These are phyloP conservation scores for Leishmania guyanensis DNA, from an alignment of 208 protist species.

Conservation along the genomic window DNA sequence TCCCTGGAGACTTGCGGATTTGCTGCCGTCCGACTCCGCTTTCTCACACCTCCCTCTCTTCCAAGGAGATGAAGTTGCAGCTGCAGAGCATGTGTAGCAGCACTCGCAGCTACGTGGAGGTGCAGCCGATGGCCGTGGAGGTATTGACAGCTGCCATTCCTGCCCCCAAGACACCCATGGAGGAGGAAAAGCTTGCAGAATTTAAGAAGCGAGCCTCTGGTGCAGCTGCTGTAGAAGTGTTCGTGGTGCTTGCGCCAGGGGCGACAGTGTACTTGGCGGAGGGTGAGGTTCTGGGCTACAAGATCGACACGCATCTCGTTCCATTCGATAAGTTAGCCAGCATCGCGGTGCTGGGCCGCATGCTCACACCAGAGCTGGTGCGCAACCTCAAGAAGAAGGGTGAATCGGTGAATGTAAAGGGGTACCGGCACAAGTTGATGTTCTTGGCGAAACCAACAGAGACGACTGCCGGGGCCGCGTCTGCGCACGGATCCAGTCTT, in stretches of 20 bases:
- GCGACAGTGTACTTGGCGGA: constrained; percentile 34
- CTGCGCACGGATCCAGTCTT: not conserved
- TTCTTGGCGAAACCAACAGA: constrained; percentile 7
- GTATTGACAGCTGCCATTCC: constrained; percentile 12
- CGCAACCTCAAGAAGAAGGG: constrained; percentile 2
- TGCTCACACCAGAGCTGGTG: constrained; percentile 31
- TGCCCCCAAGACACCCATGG: constrained; percentile 1
- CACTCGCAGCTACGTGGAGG: constrained; percentile 35
- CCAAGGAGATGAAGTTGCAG: constrained; percentile 19
- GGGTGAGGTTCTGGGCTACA: constrained; percentile 35
- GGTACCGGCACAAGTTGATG: constrained; percentile 24
- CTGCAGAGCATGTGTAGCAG: constrained; percentile 13
- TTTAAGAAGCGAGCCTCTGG: constrained; percentile 10
- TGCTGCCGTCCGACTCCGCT: constrained; percentile 34
- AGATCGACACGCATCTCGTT: constrained; percentile 30
- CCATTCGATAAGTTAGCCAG: constrained; percentile 37
- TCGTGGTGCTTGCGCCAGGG: constrained; percentile 41
- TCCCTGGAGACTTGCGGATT: constrained; percentile 20
- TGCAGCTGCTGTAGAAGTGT: constrained; percentile 22
- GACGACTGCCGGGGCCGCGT: not conserved
- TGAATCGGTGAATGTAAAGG: constrained; percentile 9
- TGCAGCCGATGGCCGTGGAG: constrained; percentile 8
- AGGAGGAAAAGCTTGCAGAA: constrained; percentile 11
- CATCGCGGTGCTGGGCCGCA: constrained; percentile 34
- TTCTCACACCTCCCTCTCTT: constrained; percentile 3